These are phyloP conservation scores for Fusarium heterosporum DNA, from an alignment of 2,329 filamentous ascomycete genomes.

Conservation along the genomic window DNA sequence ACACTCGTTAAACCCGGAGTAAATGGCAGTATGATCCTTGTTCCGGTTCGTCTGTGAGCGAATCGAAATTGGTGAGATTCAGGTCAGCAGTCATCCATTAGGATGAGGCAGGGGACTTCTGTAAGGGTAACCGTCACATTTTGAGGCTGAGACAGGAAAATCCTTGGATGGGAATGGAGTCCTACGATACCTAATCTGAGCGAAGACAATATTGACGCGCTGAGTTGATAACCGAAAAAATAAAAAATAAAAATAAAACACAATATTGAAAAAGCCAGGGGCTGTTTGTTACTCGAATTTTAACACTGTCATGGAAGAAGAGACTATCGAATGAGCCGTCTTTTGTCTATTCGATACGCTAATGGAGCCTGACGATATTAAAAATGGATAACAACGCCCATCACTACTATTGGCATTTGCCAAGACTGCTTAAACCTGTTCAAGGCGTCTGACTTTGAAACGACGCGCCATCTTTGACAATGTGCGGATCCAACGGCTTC, in stretches of 20 bases:
- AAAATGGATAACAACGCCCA: constrained; percentile 15
- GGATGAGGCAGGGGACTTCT: constrained; percentile 3
- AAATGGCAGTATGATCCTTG: background rate
- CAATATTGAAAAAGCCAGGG: background rate
- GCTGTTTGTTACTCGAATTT: constrained; percentile 12
- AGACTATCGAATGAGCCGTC: constrained; percentile 4
- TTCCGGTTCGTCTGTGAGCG: background rate
- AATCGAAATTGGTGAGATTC: background rate
- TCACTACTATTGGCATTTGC: constrained; percentile 11
- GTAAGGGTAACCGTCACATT: background rate
- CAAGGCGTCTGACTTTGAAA: constrained; percentile 29
- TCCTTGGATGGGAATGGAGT: background rate
- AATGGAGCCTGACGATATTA: constrained; percentile 2
- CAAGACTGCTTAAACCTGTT: constrained; percentile 18
- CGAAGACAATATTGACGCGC: no score
- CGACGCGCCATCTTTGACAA: constrained; percentile 11
- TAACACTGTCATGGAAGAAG: constrained; percentile 14
- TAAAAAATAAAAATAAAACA: no score
- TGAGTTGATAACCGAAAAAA: background rate
- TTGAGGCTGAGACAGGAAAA: constrained; percentile 9
- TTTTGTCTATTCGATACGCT: constrained; percentile 10
- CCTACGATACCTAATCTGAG: background rate
- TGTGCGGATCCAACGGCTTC: constrained; percentile 13
- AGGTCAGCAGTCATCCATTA: background rate
- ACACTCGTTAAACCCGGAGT: no score